phyloP scores from a whole-genome alignment of 2,329 filamentous ascomycete species.

The Verticillium zaregamsianum region DNA sequence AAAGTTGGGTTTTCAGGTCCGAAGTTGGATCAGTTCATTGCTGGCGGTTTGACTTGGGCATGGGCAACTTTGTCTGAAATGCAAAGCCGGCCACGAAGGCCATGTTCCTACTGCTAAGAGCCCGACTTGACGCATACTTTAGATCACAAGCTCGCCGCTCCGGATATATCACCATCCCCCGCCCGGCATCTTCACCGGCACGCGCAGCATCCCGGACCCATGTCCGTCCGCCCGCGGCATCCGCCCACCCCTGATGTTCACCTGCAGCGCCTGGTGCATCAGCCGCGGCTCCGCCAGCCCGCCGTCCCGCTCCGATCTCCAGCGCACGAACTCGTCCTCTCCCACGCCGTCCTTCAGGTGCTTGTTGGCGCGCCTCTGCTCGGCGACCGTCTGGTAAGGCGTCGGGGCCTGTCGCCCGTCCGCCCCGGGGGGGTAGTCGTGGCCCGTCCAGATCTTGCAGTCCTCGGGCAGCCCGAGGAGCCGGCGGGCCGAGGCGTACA shows the following conservation, averaged over 20 bases:
- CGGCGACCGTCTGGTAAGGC: slow-evolving; percentile 38
- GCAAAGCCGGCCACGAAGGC: too few species aligned
- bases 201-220: slow-evolving; percentile 28
- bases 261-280: slow-evolving; percentile 45
- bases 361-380: slow-evolving; percentile 42
- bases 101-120: too few species aligned
- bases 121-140: too few species aligned
- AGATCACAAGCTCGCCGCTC: too few species aligned
- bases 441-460: slow-evolving; percentile 48
- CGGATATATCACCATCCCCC: slow-evolving; percentile 25
- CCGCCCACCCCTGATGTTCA: slow-evolving; percentile 46
- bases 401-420: slow-evolving; percentile 25
- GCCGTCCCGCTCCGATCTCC: slow-evolving; percentile 38
- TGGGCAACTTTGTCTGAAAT: too few species aligned
- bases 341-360: slow-evolving; percentile 38
- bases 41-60: too few species aligned
- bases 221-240: slow-evolving; percentile 29
- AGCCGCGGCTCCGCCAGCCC: slow-evolving; percentile 38
- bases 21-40: too few species aligned
- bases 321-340: slow-evolving; percentile 38
- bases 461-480: slow-evolving; percentile 38
- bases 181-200: slow-evolving; percentile 25
- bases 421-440: slow-evolving; percentile 44
- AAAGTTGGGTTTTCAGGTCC: too few species aligned
- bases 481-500: slow-evolving; percentile 38